Percentiles rank a stretch among this genome's conserved stretches.
Conservation (phyloP, 768 basidiomycete species). For the Calocera cornea region DNA sequence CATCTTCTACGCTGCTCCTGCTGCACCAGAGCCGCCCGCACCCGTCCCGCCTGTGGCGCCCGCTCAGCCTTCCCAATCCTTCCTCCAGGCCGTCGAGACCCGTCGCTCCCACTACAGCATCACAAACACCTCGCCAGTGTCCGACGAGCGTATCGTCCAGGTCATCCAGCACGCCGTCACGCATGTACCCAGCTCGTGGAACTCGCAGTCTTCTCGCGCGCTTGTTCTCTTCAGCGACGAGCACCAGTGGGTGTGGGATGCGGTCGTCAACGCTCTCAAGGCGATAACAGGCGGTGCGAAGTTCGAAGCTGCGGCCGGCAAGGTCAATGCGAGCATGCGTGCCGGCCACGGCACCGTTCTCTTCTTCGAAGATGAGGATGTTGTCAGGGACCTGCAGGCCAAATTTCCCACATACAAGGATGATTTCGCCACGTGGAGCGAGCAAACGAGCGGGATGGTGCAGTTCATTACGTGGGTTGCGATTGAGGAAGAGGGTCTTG, state of each 20-base stretch:
- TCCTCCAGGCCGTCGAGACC: not conserved
- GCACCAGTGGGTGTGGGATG: not conserved
- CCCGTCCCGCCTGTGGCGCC: not conserved
- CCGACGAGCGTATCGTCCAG: not conserved
- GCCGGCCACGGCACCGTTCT: not conserved
- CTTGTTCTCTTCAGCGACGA: not conserved
- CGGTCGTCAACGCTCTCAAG: not conserved
- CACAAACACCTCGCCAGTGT: not conserved
- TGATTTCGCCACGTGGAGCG: not conserved
- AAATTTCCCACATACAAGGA: not conserved
- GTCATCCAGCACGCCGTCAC: not conserved
- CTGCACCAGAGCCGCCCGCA: not conserved
- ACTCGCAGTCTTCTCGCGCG: not conserved
- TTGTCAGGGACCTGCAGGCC: not conserved
- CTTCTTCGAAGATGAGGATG: not conserved
- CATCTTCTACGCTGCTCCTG: not conserved
- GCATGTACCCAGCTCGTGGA: not conserved
- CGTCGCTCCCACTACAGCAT: not conserved
- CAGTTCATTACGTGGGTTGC: conserved; percentile 4
- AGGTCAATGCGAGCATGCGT: not conserved
- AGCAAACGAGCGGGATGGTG: conserved; percentile 2
- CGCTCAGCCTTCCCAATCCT: not conserved
- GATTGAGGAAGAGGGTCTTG: not conserved
- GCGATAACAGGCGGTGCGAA: not conserved
- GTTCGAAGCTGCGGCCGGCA: not conserved